Evolutionary conservation across 345 rosid species (phyloP).

Genomic region (Salix udensis): DNA sequence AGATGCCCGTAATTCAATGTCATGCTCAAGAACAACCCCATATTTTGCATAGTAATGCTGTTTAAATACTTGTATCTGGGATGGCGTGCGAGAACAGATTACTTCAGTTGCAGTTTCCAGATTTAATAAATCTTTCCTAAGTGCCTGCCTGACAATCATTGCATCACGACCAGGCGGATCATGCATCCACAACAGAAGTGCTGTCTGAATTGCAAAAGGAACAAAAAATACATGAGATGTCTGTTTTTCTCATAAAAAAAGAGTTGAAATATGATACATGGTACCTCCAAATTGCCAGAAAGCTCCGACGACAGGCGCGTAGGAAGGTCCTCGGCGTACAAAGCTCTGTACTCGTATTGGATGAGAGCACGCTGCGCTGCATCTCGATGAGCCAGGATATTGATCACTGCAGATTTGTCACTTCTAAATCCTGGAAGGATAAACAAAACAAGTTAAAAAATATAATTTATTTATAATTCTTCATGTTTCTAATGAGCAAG

Average conservation of each 20-base stretch:
- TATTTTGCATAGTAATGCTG: slow-evolving; percentile 48
- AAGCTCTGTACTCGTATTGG: slow-evolving; percentile 46
- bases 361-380: slow-evolving; percentile 51
- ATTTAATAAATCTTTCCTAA: neutral
- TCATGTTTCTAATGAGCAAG: too few species aligned
- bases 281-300: slow-evolving; percentile 57
- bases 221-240: neutral
- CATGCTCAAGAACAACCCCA: slow-evolving; percentile 46
- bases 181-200: slow-evolving; percentile 63
- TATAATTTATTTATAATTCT: too few species aligned
- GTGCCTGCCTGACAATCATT: slow-evolving; percentile 36
- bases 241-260: neutral
- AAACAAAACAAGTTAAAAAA: neutral
- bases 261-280: too few species aligned
- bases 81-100: slow-evolving; percentile 59
- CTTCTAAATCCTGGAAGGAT: slow-evolving; percentile 47
- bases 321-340: slow-evolving; percentile 42
- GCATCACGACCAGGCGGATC: slow-evolving; percentile 69
- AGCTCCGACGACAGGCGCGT: slow-evolving; percentile 57
- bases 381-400: slow-evolving; percentile 65
- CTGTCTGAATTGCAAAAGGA: slow-evolving; percentile 35
- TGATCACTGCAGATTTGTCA: slow-evolving; percentile 45
- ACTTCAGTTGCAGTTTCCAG: slow-evolving; percentile 50
- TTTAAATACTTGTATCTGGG: slow-evolving; percentile 58
- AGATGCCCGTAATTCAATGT: slow-evolving; percentile 29